Conservation (phyloP, 768 basidiomycete genomes). For the Boletus rex-veris region DNA sequence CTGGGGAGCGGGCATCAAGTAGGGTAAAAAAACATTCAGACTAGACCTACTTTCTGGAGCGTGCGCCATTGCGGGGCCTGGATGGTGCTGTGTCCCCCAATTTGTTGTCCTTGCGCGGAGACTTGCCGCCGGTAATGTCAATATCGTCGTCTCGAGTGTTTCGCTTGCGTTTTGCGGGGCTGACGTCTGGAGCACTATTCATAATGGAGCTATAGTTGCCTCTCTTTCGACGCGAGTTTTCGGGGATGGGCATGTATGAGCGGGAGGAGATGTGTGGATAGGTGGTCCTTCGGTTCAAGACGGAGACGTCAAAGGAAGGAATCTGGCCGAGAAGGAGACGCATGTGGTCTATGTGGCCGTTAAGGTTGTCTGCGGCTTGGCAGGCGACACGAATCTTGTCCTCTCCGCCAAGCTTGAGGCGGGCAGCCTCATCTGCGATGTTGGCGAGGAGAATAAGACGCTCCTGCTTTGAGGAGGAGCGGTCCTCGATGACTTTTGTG, state of each 20-base stretch:
- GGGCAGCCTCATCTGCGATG: slow-evolving; percentile 89
- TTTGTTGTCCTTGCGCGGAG: slow-evolving; percentile 64
- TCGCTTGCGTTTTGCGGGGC: slow-evolving; percentile 64
- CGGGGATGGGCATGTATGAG: slow-evolving; percentile 65
- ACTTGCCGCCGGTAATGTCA: slow-evolving; percentile 46
- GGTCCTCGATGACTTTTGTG: slow-evolving; percentile 70
- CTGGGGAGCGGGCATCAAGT: slow-evolving; percentile 32
- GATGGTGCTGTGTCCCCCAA: slow-evolving; percentile 39
- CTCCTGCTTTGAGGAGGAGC: slow-evolving; percentile 56
- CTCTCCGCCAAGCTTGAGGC: slow-evolving; percentile 91
- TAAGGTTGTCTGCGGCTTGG: slow-evolving; percentile 85
- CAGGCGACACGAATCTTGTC: slow-evolving; percentile 97
- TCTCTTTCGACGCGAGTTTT: slow-evolving; percentile 62
- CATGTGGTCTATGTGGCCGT: slow-evolving; percentile 59
- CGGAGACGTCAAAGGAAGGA: slow-evolving; percentile 57
- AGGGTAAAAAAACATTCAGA: background rate
- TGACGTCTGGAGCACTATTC: slow-evolving; percentile 50
- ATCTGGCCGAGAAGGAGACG: slow-evolving; percentile 57
- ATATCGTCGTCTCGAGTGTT: slow-evolving; percentile 60
- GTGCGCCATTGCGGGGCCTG: slow-evolving; percentile 49
- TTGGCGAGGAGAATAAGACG: slow-evolving; percentile 85
- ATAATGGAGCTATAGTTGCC: slow-evolving; percentile 54
- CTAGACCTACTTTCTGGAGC: slow-evolving; percentile 57
- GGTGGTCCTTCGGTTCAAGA: slow-evolving; percentile 58
- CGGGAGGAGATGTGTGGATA: slow-evolving; percentile 75